phyloP scores from a whole-genome alignment of 192 early-diverging fungal species.

The Rhizophagus clarus region DNA sequence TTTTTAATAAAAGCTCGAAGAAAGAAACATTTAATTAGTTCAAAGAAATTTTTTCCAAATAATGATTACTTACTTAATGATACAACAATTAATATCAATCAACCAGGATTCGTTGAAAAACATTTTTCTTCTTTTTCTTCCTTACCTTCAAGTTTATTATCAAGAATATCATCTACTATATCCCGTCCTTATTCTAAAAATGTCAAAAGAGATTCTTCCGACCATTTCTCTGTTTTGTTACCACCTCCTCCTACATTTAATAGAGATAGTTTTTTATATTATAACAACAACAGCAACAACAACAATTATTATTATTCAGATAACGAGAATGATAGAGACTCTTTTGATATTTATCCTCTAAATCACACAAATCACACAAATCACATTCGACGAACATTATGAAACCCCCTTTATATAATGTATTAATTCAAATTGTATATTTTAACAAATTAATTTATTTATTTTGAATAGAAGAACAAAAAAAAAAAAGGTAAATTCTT shows the following conservation, averaged over 20 bases:
- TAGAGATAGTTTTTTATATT: too few species aligned
- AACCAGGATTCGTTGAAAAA: neutral
- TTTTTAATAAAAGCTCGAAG: neutral
- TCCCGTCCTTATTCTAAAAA: neutral
- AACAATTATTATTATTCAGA: too few species aligned
- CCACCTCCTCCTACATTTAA: neutral
- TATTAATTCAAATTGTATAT: too few species aligned
- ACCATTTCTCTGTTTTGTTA: neutral
- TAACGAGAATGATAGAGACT: too few species aligned
- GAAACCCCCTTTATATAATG: too few species aligned
- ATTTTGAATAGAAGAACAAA: too few species aligned
- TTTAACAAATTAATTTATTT: too few species aligned
- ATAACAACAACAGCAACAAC: too few species aligned
- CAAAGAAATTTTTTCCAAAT: neutral
- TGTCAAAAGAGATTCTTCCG: neutral
- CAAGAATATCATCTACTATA: neutral
- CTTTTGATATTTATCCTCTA: too few species aligned
- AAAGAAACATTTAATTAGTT: neutral
- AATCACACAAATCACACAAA: too few species aligned
- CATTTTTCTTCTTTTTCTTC: neutral
- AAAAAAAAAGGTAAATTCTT: too few species aligned
- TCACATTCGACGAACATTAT: too few species aligned
- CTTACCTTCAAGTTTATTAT: neutral
- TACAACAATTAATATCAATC: neutral
- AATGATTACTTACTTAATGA: neutral